These are phyloP conservation scores for Podaxis sp. DNA, from an alignment of 768 basidiomycete genomes.

Conservation along the genomic window DNA sequence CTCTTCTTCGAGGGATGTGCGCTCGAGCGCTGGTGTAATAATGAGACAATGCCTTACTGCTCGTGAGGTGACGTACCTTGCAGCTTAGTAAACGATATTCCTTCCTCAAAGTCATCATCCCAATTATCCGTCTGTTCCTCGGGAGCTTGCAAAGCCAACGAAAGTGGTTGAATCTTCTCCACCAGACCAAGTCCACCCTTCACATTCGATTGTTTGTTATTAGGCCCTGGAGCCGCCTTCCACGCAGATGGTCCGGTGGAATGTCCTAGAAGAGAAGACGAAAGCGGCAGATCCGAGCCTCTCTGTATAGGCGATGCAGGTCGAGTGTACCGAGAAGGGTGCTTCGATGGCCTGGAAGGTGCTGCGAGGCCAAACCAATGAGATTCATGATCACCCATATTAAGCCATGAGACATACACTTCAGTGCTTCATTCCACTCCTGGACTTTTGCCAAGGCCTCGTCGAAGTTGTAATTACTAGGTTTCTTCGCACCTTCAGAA, in stretches of 20 bases:
- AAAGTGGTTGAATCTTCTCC: conserved; percentile 61
- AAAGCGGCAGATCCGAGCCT: conserved; percentile 30
- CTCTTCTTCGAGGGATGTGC: conserved; percentile 56
- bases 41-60: conserved; percentile 10
- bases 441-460: conserved; percentile 94
- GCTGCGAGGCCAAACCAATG: conserved; percentile 38
- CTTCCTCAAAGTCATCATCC: conserved; percentile 98
- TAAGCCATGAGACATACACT: conserved; percentile 51
- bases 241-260: conserved; percentile 31
- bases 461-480: conserved; percentile 88
- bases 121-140: conserved; percentile 94
- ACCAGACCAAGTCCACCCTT: conserved; percentile 43
- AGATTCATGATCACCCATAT: background rate
- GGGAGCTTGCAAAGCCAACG: conserved; percentile 66
- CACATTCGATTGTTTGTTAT: conserved; percentile 23
- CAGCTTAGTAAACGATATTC: conserved; percentile 83
- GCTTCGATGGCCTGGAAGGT: conserved; percentile 73
- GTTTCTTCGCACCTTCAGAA: conserved; percentile 39
- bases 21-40: conserved; percentile 55
- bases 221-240: conserved; percentile 29
- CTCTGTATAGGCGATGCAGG: conserved; percentile 49
- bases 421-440: conserved; percentile 98
- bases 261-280: conserved; percentile 32
- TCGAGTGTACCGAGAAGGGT: conserved; percentile 49
- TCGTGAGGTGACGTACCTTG: conserved; percentile 43